These are phyloP conservation scores for Ustulina deusta DNA, from an alignment of 2,329 filamentous ascomycete species.

Conservation along the genomic window DNA sequence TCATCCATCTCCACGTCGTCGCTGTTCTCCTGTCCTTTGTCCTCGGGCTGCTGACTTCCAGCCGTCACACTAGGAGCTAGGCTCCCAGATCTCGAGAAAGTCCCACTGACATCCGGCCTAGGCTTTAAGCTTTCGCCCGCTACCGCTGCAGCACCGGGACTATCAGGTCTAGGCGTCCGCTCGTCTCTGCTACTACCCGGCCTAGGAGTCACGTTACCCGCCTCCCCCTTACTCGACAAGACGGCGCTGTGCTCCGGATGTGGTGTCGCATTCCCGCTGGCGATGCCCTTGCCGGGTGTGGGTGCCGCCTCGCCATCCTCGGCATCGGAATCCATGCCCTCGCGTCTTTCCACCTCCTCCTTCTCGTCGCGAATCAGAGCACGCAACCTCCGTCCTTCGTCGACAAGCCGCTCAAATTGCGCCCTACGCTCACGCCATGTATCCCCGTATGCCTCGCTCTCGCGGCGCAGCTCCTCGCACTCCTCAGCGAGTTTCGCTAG, in stretches of 20 bases:
- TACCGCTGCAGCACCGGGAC: conserved; percentile 50
- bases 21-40: conserved; percentile 48
- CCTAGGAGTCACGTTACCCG: conserved; percentile 55
- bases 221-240: conserved; percentile 39
- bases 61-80: conserved; percentile 50
- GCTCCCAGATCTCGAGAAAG: conserved; percentile 56
- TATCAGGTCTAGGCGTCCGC: conserved; percentile 50
- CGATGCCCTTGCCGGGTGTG: conserved; percentile 53
- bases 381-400: conserved; percentile 88
- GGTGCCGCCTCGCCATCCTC: conserved; percentile 65
- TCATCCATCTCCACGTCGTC: conserved; percentile 54
- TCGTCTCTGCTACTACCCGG: conserved; percentile 57
- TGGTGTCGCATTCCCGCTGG: conserved; percentile 65
- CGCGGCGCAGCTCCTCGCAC: conserved; percentile 85
- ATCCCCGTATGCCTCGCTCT: conserved; percentile 82
- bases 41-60: conserved; percentile 55
- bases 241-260: conserved; percentile 57
- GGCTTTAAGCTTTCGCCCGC: conserved; percentile 53
- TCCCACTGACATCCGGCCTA: conserved; percentile 47
- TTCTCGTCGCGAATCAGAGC: conserved; percentile 93
- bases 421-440: conserved; percentile 88
- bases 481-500: conserved; percentile 87
- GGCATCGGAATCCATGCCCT: conserved; percentile 80
- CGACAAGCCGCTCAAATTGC: conserved; percentile 89
- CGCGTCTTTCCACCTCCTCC: conserved; percentile 88